Evolutionary conservation across 371 early-diverging fungal genomes (phyloP), one percentile per base, ranked within the genome.

Genomic region (Nematocida sp.): DNA sequence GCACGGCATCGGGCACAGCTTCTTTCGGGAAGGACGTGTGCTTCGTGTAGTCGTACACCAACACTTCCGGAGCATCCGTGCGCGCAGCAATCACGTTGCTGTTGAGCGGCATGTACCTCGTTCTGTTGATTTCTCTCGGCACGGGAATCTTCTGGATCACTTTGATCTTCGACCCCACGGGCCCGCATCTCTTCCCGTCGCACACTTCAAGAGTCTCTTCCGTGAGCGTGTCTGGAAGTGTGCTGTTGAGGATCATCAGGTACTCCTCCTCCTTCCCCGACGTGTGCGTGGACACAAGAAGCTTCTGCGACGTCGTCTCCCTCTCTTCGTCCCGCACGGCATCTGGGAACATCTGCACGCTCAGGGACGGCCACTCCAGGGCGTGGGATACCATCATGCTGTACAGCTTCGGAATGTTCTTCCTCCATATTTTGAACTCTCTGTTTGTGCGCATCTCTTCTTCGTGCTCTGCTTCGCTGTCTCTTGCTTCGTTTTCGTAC

Each of bases 261-360:
- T 92, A 91, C 83, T 97, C 94, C 41, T 88, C 88, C 77, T 93
- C 96, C 54, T 88, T 87, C 70, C 89, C 91, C 37, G 90, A 90
- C 1, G 98, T 95, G 79, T 96, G 95, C 34, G 98, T 97, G 48
- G 94, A 96, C 21, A 94, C 37, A 27, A 75, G 64, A n/a, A 84
- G 48, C 31, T 80, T 36, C 46, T 84, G 84, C 25, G 65, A 60
- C 11, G 82, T 81, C 13, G 29, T 70, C 45, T 57, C 78, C 27
- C 37, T 75, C 11, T 67, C 57, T 27, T 80, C 70, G 31, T 74
- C 64, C 53, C 80, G 57, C 50, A 51, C 52, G 38, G 38, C 85
- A 88, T 93, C 92, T 0, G 96, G 96, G 75, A 95, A 87, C 95
- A 95, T 96, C 85, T 98, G 95, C 54, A 89, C 88, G 5, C 94